These are phyloP conservation scores for Carex kokanica DNA, from an alignment of 176 grass and related monocot genomes.

Conservation along the genomic window DNA sequence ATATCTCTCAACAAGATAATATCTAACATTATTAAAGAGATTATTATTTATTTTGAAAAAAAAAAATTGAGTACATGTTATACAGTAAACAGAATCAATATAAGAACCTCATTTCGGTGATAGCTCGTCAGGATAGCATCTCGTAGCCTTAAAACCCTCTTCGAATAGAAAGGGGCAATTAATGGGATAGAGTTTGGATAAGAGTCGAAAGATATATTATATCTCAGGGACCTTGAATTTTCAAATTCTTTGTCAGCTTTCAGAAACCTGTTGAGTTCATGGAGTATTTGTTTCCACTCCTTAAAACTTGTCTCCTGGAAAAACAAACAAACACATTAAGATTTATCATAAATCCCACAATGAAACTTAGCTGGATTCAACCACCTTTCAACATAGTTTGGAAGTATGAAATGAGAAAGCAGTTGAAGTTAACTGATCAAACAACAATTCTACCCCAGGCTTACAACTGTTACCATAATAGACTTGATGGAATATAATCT, in stretches of 20 bases:
- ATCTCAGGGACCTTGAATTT: constrained; percentile 75
- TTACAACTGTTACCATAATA: not conserved
- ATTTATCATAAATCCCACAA: constrained; percentile 18
- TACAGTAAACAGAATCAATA: constrained; percentile 1
- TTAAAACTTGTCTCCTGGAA: constrained; percentile 83
- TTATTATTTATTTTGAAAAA: constrained; percentile 8
- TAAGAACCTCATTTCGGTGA: constrained; percentile 68
- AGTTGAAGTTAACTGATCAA: not conserved
- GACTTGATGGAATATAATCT: constrained; percentile 16
- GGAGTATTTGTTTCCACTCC: constrained; percentile 92
- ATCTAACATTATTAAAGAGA: not conserved
- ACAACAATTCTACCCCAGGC: not conserved
- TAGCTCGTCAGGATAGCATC: constrained; percentile 94
- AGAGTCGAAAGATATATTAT: constrained; percentile 68
- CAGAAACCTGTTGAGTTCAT: constrained; percentile 79
- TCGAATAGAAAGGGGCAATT: constrained; percentile 75
- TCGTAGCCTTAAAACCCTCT: constrained; percentile 67
- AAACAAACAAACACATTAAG: constrained; percentile 9
- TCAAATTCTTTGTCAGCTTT: constrained; percentile 75
- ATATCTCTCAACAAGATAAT: too few relatives aligned
- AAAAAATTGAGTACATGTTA: not conserved
- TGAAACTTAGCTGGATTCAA: constrained; percentile 20
- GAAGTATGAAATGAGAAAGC: not conserved
- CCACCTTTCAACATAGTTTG: not conserved
- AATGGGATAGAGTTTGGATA: constrained; percentile 62